phyloP scores from a whole-genome alignment of 306 rosid genomes.

The Vigna hirtella region DNA sequence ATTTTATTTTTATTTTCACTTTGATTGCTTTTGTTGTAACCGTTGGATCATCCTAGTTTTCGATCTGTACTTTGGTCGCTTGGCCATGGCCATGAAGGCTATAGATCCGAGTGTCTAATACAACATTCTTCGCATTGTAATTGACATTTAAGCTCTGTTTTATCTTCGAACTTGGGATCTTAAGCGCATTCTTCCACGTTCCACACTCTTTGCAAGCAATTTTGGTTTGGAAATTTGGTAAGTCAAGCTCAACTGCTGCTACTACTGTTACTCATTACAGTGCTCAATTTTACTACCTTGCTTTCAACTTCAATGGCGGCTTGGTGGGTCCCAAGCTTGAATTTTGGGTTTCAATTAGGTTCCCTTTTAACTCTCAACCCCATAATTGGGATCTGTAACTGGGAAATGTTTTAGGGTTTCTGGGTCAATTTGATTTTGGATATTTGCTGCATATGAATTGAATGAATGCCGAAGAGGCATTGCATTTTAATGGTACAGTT shows the following conservation, averaged over 20 bases:
- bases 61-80: constrained; percentile 58
- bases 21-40: constrained; percentile 43
- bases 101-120: constrained; percentile 64
- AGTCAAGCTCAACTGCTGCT: constrained; percentile 38
- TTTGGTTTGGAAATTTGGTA: constrained; percentile 54
- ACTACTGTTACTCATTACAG: neutral
- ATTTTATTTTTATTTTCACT: neutral
- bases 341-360: constrained; percentile 39
- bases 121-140: constrained; percentile 54
- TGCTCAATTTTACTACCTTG: constrained; percentile 1
- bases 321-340: constrained; percentile 45
- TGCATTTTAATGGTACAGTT: constrained; percentile 51
- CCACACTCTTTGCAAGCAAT: constrained; percentile 38
- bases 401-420: constrained; percentile 62
- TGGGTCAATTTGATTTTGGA: constrained; percentile 45
- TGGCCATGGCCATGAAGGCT: constrained; percentile 54
- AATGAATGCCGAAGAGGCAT: constrained; percentile 35
- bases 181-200: constrained; percentile 25
- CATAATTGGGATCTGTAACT: constrained; percentile 39
- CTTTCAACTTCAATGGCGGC: constrained; percentile 40
- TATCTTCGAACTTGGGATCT: constrained; percentile 52
- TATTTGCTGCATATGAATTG: constrained; percentile 33
- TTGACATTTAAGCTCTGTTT: constrained; percentile 44
- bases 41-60: constrained; percentile 55
- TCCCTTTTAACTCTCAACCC: neutral